These are phyloP conservation scores for Leccinum disarticulatum DNA, from an alignment of 768 basidiomycete species.

Conservation along the genomic window DNA sequence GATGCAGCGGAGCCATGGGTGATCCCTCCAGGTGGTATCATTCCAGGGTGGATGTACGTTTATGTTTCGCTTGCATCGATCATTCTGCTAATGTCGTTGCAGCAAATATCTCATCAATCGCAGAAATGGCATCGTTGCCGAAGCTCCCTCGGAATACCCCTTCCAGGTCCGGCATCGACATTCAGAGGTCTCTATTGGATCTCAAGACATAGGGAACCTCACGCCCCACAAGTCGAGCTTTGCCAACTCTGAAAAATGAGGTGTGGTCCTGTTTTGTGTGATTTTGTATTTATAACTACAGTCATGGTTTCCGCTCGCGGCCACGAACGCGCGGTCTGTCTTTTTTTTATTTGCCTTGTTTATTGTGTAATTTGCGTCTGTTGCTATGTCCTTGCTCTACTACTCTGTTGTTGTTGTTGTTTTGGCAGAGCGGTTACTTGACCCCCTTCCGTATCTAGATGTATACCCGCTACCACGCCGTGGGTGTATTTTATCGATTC, in stretches of 20 bases:
- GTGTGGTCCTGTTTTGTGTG: background rate
- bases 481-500: background rate
- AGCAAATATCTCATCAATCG: conserved; percentile 30
- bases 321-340: conserved; percentile 13
- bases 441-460: conserved; percentile 10
- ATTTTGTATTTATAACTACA: conserved; percentile 5
- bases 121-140: background rate
- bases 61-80: background rate
- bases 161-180: conserved; percentile 33
- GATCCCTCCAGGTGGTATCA: conserved; percentile 66
- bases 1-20: conserved; percentile 68
- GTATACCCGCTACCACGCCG: background rate
- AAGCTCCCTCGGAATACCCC: conserved; percentile 25
- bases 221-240: conserved; percentile 30
- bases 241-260: conserved; percentile 29
- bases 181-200: conserved; percentile 35
- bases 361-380: conserved; percentile 28
- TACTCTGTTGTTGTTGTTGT: conserved; percentile 1
- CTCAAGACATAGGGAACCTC: conserved; percentile 26
- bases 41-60: conserved; percentile 68
- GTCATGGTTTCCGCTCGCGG: conserved; percentile 11
- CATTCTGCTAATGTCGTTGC: background rate
- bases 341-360: conserved; percentile 16
- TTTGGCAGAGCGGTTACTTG: background rate
- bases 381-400: conserved; percentile 2